Base-by-base conservation (phyloP, 2,329 filamentous ascomycete species). In the Diplodia sapinea region DNA sequence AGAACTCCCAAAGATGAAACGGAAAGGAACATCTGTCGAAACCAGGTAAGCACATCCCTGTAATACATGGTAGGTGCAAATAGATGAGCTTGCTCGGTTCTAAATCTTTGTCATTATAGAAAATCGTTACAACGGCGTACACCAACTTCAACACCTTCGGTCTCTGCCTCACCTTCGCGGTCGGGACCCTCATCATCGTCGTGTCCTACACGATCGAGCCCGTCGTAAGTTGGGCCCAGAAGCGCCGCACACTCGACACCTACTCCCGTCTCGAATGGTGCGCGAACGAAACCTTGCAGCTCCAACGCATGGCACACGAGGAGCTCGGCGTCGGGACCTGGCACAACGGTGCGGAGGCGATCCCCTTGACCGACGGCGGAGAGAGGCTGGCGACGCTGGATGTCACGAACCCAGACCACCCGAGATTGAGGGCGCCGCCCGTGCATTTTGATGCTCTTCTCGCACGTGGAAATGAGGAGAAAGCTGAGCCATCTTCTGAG, bases 81-180 rank as follows among this genome's bases (percentile, higher is more conserved):
- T 2, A 3, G 0, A 26, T 26, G 23, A 26, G 23, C 23, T 23
- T 23, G 2, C 23, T 23, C 23, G 23, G 2, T 23, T 23, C 4
- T 3, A 2, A 15, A 8, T 17, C 13, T 7, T 4, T 9, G 0
- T 13, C 7, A 1, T 7, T 7, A 5, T 13, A 55, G 51, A 55
- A 55, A 36, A 33, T 73, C 6, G 66, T 66, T 12, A 72, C 67
- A 26, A 57, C 54, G 2, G 63, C 56, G 12, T 70, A 72, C 68
- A 68, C 70, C 51, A 69, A 65, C 33, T 68, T 75, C 38, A 70
- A 66, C 36, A 68, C 74, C 17, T 68, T 75, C 4, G 73, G 73
- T 26, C 71, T 75, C 70, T 66, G 47, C 8, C 67, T 75, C 9
- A 73, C 72, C 2, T 67, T 75, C 11, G 55, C 50, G 6, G 66